Evolutionary conservation across 2,329 filamentous ascomycete genomes (phyloP).

Genomic region (Cercospora beticola): DNA sequence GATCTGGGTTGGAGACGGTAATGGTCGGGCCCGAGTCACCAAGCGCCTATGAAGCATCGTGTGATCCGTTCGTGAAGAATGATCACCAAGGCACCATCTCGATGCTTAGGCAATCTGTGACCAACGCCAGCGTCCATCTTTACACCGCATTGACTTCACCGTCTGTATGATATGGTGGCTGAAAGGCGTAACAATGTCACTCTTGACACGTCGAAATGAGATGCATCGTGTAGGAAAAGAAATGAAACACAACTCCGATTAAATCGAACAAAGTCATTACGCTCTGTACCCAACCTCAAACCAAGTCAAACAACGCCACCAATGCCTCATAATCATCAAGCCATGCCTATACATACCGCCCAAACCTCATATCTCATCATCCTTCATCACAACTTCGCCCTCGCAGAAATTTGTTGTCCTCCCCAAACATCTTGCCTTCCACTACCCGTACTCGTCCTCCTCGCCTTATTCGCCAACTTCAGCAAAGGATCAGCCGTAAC

Average conservation of each 20-base stretch:
- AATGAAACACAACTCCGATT: too few relatives aligned
- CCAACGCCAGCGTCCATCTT: background rate
- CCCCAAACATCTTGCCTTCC: conserved; percentile 6
- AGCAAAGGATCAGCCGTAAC: conserved; percentile 37
- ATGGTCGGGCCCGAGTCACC: background rate
- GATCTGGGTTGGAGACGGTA: background rate
- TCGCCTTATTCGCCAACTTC: conserved; percentile 1
- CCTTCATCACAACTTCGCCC: conserved; percentile 13
- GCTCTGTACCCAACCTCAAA: background rate
- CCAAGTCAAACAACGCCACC: background rate
- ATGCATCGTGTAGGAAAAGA: too few relatives aligned
- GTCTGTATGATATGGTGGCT: background rate
- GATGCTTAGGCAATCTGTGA: background rate
- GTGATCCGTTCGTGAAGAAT: background rate
- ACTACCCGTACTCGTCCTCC: background rate
- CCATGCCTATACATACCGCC: background rate
- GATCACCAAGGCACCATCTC: background rate
- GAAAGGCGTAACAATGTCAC: too few relatives aligned
- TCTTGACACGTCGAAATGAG: too few relatives aligned
- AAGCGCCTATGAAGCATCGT: background rate
- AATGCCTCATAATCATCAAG: conserved; percentile 7
- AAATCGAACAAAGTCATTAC: background rate
- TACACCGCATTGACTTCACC: background rate
- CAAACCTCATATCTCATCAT: background rate
- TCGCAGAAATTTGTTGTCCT: conserved; percentile 6